Conservation (phyloP, 805 yeast genomes). For the Saccharomycopsis sp. region DNA sequence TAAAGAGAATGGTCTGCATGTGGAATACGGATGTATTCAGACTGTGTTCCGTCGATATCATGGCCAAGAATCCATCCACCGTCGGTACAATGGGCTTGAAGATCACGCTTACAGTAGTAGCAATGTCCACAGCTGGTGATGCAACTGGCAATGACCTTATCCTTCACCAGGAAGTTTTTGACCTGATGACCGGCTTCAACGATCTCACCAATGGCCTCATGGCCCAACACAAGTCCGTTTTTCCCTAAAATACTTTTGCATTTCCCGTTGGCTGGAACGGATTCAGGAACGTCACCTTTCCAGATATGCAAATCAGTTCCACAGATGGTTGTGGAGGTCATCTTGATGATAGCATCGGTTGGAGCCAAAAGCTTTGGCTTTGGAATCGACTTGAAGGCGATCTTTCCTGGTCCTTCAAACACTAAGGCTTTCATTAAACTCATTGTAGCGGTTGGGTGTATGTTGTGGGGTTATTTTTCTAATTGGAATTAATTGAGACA, state of each 20-base stretch:
- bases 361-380: conserved; percentile 40
- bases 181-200: conserved; percentile 44
- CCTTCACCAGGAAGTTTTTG: conserved; percentile 44
- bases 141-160: conserved; percentile 58
- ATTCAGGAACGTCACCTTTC: conserved; percentile 53
- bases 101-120: conserved; percentile 45
- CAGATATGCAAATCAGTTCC: conserved; percentile 60
- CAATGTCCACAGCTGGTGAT: conserved; percentile 55
- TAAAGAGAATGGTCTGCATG: conserved; percentile 37
- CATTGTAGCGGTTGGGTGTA: background rate
- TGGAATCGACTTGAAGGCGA: conserved; percentile 33
- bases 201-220: conserved; percentile 54
- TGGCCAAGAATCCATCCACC: conserved; percentile 52
- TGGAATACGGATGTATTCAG: conserved; percentile 53
- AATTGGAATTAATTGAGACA: no score
- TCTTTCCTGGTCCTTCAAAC: conserved; percentile 38
- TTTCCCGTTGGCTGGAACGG: conserved; percentile 3
- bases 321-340: conserved; percentile 54
- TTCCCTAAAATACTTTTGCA: conserved; percentile 23
- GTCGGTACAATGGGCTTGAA: conserved; percentile 55
- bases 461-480: background rate
- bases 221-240: conserved; percentile 44
- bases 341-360: conserved; percentile 51
- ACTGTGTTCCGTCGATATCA: conserved; percentile 62
- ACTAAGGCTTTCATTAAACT: conserved; percentile 39